A percentile compares a stretch with the other conserved stretches of the same genome.
These are phyloP conservation scores for Vitis cinerea DNA, from an alignment of 164 flowering plant species.

Conservation along the genomic window DNA sequence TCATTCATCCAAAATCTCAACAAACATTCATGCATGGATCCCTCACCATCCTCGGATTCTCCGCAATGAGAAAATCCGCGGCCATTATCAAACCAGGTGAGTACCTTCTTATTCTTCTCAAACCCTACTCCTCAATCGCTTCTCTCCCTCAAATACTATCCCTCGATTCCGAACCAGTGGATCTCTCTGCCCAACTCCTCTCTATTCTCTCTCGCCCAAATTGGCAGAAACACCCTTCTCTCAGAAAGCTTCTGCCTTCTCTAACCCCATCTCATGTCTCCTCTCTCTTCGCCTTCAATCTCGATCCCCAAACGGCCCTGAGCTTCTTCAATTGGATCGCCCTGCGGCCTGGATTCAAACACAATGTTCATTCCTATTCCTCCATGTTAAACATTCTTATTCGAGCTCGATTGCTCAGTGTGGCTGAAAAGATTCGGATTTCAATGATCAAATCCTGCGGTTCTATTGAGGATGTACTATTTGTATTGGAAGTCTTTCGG, in stretches of 20 bases:
- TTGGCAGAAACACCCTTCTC: constrained; percentile 61
- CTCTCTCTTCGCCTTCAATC: constrained; percentile 37
- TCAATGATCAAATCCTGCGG: constrained; percentile 57
- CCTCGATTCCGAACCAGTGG: constrained; percentile 16
- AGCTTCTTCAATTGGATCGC: constrained; percentile 60
- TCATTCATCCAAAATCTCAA: neutral
- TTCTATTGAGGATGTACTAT: constrained; percentile 34
- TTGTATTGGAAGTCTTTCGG: constrained; percentile 36
- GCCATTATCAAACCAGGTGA: constrained; percentile 26
- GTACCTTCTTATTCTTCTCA: constrained; percentile 5
- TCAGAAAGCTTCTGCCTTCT: constrained; percentile 38
- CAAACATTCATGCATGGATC: constrained; percentile 25
- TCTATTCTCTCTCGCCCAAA: constrained; percentile 44
- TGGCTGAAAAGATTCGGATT: constrained; percentile 44
- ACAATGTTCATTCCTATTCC: constrained; percentile 44
- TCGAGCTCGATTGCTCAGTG: constrained; percentile 25
- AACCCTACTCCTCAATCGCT: constrained; percentile 15
- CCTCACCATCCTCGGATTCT: constrained; percentile 23
- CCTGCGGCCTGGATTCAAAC: constrained; percentile 42
- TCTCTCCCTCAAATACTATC: constrained; percentile 14
- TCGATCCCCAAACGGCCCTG: constrained; percentile 53
- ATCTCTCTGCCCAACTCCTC: constrained; percentile 32
- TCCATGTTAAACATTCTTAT: constrained; percentile 47
- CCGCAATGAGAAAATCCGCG: constrained; percentile 30
- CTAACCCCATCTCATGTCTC: constrained; percentile 53